Evolutionary conservation across 208 protist species (phyloP), one percentile per base, ranked within the genome.

Genomic region (Kentomonas sorsogonicus): DNA sequence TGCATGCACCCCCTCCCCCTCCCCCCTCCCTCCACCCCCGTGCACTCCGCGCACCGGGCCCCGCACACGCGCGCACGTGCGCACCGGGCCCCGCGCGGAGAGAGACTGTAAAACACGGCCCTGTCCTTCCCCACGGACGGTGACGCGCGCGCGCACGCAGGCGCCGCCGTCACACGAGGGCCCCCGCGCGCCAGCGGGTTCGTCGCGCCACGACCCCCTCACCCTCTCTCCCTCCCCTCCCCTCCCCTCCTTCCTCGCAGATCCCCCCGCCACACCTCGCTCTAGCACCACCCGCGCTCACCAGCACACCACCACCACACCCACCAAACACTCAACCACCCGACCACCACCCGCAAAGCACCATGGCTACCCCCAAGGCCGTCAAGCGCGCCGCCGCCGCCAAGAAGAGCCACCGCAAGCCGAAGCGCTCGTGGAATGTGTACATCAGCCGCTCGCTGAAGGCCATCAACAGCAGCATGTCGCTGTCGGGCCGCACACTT

Each of bases 401-500:
- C 47, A 67, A 69, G 60, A 65, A 50, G 59, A 57, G 58, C 46
- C 76, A 78, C 74, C 81, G 77, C 72, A 62, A 72, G 44, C 66
- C 66, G 15, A 73, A 69, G 45, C 77, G 83, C 43, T 62, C 78
- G 11, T 89, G 79, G 72, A 81, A 75, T 36, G 75, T 72, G 18
- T 95, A 91, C 67, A 72, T 92, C 61, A 84, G 69, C 72, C 85
- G 86, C 73, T 84, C 88, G 15, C 72, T 98, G 22, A 94, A 96
- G 78, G 80, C 94, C 71, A 89, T 98, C 43, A 94, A 97, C 82
- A 84, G 94, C 61, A 60, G 73, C 47, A 96, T 94, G 44, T 91
- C 91, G 69, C 97, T 98, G 65, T 96, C 92, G n/a, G 81, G 77
- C 60, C 79, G 87, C 54, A 94, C 89, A 48, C 98, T 98, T 93